phyloP scores from a whole-genome alignment of 1,139 yeast species.

The Debaryomycetaceae sp. region DNA sequence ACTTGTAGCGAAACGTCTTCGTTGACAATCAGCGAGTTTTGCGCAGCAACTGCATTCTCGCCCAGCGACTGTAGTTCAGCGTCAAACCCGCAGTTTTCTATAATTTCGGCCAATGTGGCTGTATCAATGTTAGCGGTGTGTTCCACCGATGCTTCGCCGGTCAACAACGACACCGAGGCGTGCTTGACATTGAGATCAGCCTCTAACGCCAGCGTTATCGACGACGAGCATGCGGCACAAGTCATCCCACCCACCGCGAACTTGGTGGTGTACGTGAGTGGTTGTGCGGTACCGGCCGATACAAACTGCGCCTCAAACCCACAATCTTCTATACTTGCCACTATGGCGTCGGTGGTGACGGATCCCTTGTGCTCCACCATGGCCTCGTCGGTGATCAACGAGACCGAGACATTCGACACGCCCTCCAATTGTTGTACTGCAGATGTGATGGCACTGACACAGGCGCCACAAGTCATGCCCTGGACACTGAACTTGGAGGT shows the following conservation, averaged over 20 bases:
- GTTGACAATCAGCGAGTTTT: not conserved
- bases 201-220: slow-evolving; percentile 55
- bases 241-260: slow-evolving; percentile 72
- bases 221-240: slow-evolving; percentile 73
- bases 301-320: slow-evolving; percentile 32
- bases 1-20: slow-evolving; percentile 28
- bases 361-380: slow-evolving; percentile 3
- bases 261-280: slow-evolving; percentile 9
- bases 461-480: slow-evolving; percentile 43
- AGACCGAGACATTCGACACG: slow-evolving; percentile 25
- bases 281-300: not conserved
- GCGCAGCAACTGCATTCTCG: slow-evolving; percentile 6
- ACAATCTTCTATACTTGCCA: slow-evolving; percentile 26
- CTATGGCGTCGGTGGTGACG: slow-evolving; percentile 13
- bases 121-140: slow-evolving; percentile 35
- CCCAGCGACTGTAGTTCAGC: slow-evolving; percentile 30
- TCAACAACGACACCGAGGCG: slow-evolving; percentile 64
- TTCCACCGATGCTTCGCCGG: slow-evolving; percentile 62
- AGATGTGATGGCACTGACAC: slow-evolving; percentile 34
- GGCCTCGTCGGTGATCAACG: slow-evolving; percentile 22
- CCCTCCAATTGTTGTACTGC: slow-evolving; percentile 22
- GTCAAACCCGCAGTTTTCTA: slow-evolving; percentile 79
- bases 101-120: slow-evolving; percentile 34
- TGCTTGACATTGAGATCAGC: slow-evolving; percentile 41
- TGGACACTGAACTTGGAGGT: slow-evolving; percentile 12